These are phyloP conservation scores for Calocybe cyanea DNA, from an alignment of 768 basidiomycete species.

Conservation along the genomic window DNA sequence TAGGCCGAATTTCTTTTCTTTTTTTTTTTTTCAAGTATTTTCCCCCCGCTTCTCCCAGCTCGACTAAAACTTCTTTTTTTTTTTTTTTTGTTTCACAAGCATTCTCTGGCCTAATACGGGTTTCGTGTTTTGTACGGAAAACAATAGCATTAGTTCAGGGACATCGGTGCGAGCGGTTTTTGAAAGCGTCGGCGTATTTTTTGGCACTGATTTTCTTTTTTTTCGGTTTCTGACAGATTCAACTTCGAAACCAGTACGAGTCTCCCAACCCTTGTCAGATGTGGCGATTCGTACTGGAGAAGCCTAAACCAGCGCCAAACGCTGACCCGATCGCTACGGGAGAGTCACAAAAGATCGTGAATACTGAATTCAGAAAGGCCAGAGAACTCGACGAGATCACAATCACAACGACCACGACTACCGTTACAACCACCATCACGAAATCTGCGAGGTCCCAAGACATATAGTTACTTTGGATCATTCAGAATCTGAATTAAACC, in stretches of 20 bases:
- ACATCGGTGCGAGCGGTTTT: too few relatives aligned
- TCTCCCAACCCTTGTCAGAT: constrained; percentile 12
- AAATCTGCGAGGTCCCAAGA: constrained; percentile 13
- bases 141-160: too few relatives aligned
- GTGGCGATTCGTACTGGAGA: constrained; percentile 19
- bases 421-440: constrained; percentile 25
- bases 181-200: too few relatives aligned
- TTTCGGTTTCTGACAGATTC: constrained; percentile 14
- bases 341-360: constrained; percentile 21
- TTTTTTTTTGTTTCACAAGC: constrained; percentile 3
- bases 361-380: constrained; percentile 14
- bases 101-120: too few relatives aligned
- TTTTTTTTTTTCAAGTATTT: background rate
- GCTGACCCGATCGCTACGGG: constrained; percentile 13
- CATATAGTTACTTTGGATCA: background rate
- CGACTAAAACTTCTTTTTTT: constrained; percentile 18
- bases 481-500: background rate
- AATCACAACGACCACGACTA: constrained; percentile 30
- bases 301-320: background rate
- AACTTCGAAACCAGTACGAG: constrained; percentile 16
- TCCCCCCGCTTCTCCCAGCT: constrained; percentile 18
- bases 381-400: constrained; percentile 23
- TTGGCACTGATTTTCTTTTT: too few relatives aligned
- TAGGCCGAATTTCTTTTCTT: background rate
- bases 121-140: too few relatives aligned